Evolutionary conservation across 1,139 yeast species (phyloP).

Genomic region (Magnusiomyces fungicola): DNA sequence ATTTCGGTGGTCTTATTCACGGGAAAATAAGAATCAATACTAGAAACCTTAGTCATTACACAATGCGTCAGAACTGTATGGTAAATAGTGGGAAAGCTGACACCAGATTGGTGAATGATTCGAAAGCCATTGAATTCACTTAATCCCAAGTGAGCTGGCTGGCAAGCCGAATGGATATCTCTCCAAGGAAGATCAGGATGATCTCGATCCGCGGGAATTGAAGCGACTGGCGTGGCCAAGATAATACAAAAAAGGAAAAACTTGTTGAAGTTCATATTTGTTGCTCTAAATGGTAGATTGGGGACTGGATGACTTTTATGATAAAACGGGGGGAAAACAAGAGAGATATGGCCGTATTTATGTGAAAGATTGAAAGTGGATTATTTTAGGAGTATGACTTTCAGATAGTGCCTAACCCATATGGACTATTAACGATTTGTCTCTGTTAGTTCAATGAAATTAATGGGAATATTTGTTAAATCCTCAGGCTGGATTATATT

Average conservation of each 20-base stretch:
- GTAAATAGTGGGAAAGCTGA: constrained; percentile 14
- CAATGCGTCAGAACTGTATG: constrained; percentile 21
- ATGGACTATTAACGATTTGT: too few relatives aligned
- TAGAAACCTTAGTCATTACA: constrained; percentile 15
- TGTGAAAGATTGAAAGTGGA: background rate
- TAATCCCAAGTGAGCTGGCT: constrained; percentile 19
- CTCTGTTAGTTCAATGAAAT: too few relatives aligned
- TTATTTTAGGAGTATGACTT: too few relatives aligned
- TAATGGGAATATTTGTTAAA: too few relatives aligned
- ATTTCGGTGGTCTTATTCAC: constrained; percentile 16
- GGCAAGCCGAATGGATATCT: constrained; percentile 14
- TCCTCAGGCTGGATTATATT: too few relatives aligned
- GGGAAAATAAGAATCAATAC: constrained; percentile 23
- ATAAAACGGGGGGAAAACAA: background rate
- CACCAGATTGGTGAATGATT: constrained; percentile 23
- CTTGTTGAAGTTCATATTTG: background rate
- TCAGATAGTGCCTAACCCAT: too few relatives aligned
- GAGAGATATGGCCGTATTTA: background rate
- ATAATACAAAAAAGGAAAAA: too few relatives aligned
- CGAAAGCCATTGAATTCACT: constrained; percentile 24
- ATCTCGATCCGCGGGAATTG: background rate
- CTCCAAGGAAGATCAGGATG: constrained; percentile 2
- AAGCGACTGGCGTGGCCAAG: too few relatives aligned
- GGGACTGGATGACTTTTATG: too few relatives aligned
- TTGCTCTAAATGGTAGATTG: background rate